Evolutionary conservation across 2,329 filamentous ascomycete genomes (phyloP).

Genomic region (Botrytis squamosa): DNA sequence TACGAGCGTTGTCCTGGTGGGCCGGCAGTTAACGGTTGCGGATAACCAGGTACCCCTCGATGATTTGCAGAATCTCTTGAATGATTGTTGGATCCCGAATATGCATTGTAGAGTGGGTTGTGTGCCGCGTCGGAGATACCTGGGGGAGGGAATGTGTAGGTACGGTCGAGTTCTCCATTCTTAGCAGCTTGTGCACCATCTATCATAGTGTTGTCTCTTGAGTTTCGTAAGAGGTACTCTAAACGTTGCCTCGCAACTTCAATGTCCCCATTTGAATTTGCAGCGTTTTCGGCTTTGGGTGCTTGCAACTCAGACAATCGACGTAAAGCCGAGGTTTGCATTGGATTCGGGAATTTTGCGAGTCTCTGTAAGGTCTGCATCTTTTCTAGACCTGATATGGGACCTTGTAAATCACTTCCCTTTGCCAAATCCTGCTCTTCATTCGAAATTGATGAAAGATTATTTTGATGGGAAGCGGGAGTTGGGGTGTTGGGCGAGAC

Average conservation of each 20-base stretch:
- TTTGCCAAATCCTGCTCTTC: constrained; percentile 22
- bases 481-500: constrained; percentile 12
- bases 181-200: background rate
- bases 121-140: constrained; percentile 21
- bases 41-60: constrained; percentile 31
- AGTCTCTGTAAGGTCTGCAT: constrained; percentile 39
- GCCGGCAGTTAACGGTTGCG: constrained; percentile 40
- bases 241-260: background rate
- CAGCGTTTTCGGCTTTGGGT: constrained; percentile 17
- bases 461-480: background rate
- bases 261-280: background rate
- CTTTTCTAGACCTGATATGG: constrained; percentile 34
- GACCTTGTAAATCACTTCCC: background rate
- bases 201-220: background rate
- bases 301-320: constrained; percentile 34
- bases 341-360: constrained; percentile 37
- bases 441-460: constrained; percentile 1
- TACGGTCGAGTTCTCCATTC: constrained; percentile 29
- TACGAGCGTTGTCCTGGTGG: constrained; percentile 37
- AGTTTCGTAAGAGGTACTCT: constrained; percentile 1
- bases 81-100: background rate
- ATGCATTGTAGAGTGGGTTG: constrained; percentile 31
- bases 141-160: constrained; percentile 34
- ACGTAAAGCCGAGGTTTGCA: constrained; percentile 30
- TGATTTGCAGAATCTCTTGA: constrained; percentile 10